Percentiles rank a stretch among this genome's conserved stretches.
Conservation (phyloP, 2,329 filamentous ascomycete species). For the Blastomyces percursus region DNA sequence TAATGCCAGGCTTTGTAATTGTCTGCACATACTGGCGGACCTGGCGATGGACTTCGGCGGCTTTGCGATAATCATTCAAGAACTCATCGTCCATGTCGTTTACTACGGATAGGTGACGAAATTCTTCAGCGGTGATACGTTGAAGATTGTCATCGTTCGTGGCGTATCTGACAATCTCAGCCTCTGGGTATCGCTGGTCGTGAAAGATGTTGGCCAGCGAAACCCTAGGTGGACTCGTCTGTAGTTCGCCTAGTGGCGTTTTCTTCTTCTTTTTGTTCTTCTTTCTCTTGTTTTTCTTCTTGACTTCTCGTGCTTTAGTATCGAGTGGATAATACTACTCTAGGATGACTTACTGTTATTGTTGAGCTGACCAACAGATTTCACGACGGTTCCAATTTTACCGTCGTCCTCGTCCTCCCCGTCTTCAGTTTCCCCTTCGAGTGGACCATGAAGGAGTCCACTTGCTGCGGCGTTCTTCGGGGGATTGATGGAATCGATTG, state of each 20-base stretch:
- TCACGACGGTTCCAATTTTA: constrained; percentile 15
- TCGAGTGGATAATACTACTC: not conserved
- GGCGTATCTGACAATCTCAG: constrained; percentile 37
- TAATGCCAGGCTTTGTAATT: constrained; percentile 39
- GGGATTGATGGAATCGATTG: constrained; percentile 6
- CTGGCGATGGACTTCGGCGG: constrained; percentile 47
- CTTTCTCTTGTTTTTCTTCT: constrained; percentile 32
- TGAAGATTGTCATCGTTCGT: constrained; percentile 32
- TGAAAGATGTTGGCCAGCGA: constrained; percentile 38
- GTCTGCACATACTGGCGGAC: constrained; percentile 42
- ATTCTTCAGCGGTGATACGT: constrained; percentile 40
- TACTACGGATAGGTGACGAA: constrained; percentile 30
- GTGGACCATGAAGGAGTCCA: constrained; percentile 4
- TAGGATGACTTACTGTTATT: constrained; percentile 7
- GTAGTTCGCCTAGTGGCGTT: constrained; percentile 21
- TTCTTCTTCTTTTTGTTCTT: constrained; percentile 31
- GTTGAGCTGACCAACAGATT: constrained; percentile 9
- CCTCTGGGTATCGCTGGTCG: constrained; percentile 34
- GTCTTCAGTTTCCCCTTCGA: constrained; percentile 18
- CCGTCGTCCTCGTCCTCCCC: constrained; percentile 21
- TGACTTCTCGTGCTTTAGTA: constrained; percentile 17
- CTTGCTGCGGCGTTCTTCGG: constrained; percentile 2
- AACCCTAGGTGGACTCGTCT: constrained; percentile 39
- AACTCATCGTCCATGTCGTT: constrained; percentile 39
- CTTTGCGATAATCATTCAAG: constrained; percentile 45